Evolutionary conservation across 306 rosid species (phyloP).

Genomic region (Rubus parviflorus): DNA sequence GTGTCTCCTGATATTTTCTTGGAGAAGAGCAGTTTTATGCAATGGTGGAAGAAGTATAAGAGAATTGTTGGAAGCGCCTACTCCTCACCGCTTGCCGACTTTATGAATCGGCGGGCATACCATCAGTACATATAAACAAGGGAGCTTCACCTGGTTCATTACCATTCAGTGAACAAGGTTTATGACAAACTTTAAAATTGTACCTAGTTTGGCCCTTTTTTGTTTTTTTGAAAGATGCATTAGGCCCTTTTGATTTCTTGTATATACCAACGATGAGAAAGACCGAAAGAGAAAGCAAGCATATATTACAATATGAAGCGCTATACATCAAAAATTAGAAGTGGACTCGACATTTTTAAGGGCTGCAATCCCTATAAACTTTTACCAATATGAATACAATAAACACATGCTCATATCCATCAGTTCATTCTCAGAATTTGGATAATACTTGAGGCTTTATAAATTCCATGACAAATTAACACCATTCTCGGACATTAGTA

Average conservation of each 20-base stretch:
- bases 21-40: slow-evolving; percentile 46
- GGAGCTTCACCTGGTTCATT: slow-evolving; percentile 5
- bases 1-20: slow-evolving; percentile 74
- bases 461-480: background rate
- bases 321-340: no score
- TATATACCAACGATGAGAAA: no score
- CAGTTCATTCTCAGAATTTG: background rate
- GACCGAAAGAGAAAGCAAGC: background rate
- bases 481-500: background rate
- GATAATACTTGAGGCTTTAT: background rate
- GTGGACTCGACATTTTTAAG: no score
- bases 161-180: background rate
- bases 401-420: background rate
- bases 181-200: background rate
- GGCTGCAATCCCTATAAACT: no score
- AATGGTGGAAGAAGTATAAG: slow-evolving; percentile 55
- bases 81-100: slow-evolving; percentile 19
- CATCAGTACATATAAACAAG: slow-evolving; percentile 14
- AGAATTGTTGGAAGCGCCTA: slow-evolving; percentile 15
- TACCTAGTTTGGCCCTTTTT: background rate
- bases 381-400: no score
- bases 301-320: no score
- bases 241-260: no score
- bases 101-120: slow-evolving; percentile 36
- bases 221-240: background rate